These are phyloP conservation scores for Beauveria sp. DNA, from an alignment of 2,329 filamentous ascomycete genomes.

Conservation along the genomic window DNA sequence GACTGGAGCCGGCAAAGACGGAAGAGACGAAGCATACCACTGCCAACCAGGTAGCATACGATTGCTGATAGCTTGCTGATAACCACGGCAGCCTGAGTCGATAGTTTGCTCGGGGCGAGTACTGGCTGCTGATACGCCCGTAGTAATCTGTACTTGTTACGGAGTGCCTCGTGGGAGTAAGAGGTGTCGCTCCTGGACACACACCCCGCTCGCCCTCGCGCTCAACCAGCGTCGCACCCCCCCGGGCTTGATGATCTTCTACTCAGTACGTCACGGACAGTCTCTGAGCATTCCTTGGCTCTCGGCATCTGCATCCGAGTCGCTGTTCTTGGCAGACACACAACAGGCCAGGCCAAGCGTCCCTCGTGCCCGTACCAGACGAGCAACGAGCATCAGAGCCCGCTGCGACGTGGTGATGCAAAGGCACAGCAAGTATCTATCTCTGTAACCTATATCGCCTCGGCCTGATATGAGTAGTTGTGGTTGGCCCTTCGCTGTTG, in stretches of 20 bases:
- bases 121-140: neutral
- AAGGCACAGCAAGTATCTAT: neutral
- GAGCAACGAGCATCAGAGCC: neutral
- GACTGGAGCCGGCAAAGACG: neutral
- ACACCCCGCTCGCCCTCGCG: conserved; percentile 4
- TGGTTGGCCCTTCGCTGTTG: neutral
- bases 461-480: too few species aligned
- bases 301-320: conserved; percentile 13
- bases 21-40: neutral
- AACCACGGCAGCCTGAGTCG: neutral
- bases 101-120: neutral
- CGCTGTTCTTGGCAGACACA: conserved; percentile 6
- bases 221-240: neutral
- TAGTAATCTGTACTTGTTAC: neutral
- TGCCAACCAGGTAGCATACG: neutral
- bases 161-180: neutral
- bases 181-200: neutral
- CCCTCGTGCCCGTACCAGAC: neutral
- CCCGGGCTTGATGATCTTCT: conserved; percentile 3
- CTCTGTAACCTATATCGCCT: neutral
- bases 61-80: neutral
- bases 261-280: conserved; percentile 8
- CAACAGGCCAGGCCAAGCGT: neutral
- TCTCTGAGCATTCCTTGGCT: conserved; percentile 9
- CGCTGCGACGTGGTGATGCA: neutral